Conservation (phyloP, 2,329 filamentous ascomycete species). For the Fusarium buxicola region DNA sequence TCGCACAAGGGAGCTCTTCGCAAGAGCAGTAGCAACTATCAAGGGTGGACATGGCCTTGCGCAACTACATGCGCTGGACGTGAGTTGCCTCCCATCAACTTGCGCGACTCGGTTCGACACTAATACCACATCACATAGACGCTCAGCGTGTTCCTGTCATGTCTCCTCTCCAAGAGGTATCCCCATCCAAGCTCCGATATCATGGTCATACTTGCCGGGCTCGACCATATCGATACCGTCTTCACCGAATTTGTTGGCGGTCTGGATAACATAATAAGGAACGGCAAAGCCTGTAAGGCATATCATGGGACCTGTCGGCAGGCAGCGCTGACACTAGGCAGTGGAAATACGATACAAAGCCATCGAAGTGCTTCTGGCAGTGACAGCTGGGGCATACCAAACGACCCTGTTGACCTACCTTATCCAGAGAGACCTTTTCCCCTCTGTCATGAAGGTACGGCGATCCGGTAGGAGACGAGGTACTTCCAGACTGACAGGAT, state of each 20-base stretch:
- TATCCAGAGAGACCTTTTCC: constrained; percentile 93
- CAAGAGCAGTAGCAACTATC: constrained; percentile 75
- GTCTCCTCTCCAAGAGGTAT: constrained; percentile 88
- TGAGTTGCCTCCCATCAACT: constrained; percentile 57
- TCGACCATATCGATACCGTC: constrained; percentile 87
- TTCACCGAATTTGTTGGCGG: constrained; percentile 90
- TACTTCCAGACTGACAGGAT: constrained; percentile 1
- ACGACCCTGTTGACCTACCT: constrained; percentile 95
- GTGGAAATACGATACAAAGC: constrained; percentile 83
- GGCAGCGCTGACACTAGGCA: constrained; percentile 53
- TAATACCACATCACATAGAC: constrained; percentile 67
- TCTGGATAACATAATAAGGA: constrained; percentile 85
- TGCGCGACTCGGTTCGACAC: constrained; percentile 51
- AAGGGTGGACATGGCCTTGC: constrained; percentile 70
- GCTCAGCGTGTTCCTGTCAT: constrained; percentile 86
- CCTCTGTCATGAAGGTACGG: constrained; percentile 89
- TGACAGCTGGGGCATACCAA: constrained; percentile 94
- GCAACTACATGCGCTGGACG: constrained; percentile 86
- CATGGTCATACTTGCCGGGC: constrained; percentile 87
- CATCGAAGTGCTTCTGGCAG: constrained; percentile 81
- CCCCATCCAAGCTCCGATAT: constrained; percentile 96
- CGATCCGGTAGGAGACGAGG: neutral
- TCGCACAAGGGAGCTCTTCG: constrained; percentile 83
- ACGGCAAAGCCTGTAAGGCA: constrained; percentile 73
- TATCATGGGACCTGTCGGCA: neutral